These are phyloP conservation scores for Mycena floridula DNA, from an alignment of 768 basidiomycete species.

Conservation along the genomic window DNA sequence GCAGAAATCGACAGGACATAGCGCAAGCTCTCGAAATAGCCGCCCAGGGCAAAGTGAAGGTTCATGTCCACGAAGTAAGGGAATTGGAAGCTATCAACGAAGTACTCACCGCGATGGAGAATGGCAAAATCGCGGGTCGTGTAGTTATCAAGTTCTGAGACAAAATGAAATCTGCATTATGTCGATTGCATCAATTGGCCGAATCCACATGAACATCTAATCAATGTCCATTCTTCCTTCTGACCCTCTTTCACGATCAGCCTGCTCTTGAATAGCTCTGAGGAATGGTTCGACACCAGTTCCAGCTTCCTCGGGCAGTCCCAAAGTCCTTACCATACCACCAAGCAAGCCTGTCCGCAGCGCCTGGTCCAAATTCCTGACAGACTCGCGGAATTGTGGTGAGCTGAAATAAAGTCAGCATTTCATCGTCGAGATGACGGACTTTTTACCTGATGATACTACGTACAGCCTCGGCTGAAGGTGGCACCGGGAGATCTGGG, in stretches of 20 bases:
- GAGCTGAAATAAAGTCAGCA: constrained; percentile 33
- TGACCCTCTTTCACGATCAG: constrained; percentile 35
- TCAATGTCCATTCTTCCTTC: constrained; percentile 80
- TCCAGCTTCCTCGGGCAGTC: constrained; percentile 82
- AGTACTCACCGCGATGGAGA: constrained; percentile 11
- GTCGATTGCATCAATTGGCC: too few relatives aligned
- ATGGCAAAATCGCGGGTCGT: constrained; percentile 2
- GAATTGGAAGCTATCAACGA: constrained; percentile 44
- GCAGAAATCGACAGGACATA: constrained; percentile 71
- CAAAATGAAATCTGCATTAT: too few relatives aligned
- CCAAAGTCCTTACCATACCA: constrained; percentile 68
- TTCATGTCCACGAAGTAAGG: constrained; percentile 35
- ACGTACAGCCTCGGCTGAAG: constrained; percentile 62
- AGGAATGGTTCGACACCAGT: constrained; percentile 73
- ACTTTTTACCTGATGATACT: constrained; percentile 55
- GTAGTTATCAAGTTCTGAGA: constrained; percentile 3
- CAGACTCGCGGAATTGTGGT: constrained; percentile 77
- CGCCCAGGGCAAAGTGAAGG: constrained; percentile 60
- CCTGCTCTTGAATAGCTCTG: constrained; percentile 74
- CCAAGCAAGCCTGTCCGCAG: constrained; percentile 76
- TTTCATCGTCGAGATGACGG: neutral
- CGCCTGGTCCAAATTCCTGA: constrained; percentile 78
- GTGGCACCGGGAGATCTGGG: constrained; percentile 63
- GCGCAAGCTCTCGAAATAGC: constrained; percentile 75
- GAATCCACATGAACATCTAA: constrained; percentile 26